Base-by-base conservation (phyloP, 169 alveolate genomes). In the Cryptosporidium sp. region DNA sequence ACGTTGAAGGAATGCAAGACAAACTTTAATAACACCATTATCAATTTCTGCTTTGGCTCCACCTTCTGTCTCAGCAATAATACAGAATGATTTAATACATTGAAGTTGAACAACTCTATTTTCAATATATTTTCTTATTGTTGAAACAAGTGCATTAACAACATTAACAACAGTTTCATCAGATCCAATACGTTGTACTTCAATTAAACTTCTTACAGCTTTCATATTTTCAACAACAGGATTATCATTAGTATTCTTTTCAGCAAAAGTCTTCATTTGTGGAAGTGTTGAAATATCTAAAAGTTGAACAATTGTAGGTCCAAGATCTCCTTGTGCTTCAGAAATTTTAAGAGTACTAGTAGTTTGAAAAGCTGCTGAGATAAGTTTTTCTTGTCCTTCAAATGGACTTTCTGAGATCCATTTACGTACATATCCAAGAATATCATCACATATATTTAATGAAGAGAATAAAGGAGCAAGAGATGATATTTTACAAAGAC, bases 401-500 rank as follows among this genome's bases (percentile, higher is more conserved):
- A 80, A 80, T 42, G 89, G 75, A 31, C 45, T 80, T 31, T 60
- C 89, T n/a, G 89, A n/a, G 21, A 80, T 80, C 89, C 89, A 80
- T n/a, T 65, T 80, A 31, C 75, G 69, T 14, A 70, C 68, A n/a
- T 80, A 80, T 29, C 62, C 67, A 23, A 80, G 62, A 61, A 80
- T 80, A 31, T 80, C 89, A 8, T 60, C 89, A 65, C 80, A 80
- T 31, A 80, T 80, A 29, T 62, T 80, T 44, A 80, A 48, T 7
- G 48, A 23, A 3, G 89, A 33, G 53, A 80, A 80, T 8, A 80
- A n/a, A 21, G 89, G 89, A 35, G 89, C 65, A 1, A 80, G 29
- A 44, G 67, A 31, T 14, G 89, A 80, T 0, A 96, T 93, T 61
- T 95, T 92, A 70, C 95, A 93, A 14, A 96, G 91, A 23, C 98